Percentiles rank a stretch among this genome's conserved stretches.
Evolutionary conservation across 2,329 filamentous ascomycete genomes (phyloP).

Genomic region (Claviceps digitariae): DNA sequence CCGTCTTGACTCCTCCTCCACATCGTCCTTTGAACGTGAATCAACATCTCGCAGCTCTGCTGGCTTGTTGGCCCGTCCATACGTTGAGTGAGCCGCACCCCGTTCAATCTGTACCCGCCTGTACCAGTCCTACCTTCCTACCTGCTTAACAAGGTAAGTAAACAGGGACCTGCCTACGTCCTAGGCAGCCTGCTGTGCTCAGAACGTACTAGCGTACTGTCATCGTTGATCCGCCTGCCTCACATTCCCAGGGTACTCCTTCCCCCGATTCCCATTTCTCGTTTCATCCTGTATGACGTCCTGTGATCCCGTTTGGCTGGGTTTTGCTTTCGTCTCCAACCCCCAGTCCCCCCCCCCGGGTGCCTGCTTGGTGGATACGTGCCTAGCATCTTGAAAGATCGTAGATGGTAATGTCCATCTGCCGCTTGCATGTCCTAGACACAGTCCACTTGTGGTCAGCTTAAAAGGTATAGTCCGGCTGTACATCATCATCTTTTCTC

Average conservation of each 20-base stretch:
- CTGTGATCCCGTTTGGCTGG: neutral
- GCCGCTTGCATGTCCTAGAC: neutral
- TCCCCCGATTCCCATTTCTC: neutral
- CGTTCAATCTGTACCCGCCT: neutral
- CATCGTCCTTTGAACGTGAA: neutral
- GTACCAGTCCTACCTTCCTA: neutral
- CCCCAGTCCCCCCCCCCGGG: neutral
- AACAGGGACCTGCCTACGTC: no score
- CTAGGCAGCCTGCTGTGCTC: no score
- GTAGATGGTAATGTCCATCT: neutral
- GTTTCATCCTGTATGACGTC: conserved; percentile 1
- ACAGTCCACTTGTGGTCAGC: neutral
- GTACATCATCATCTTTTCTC: neutral
- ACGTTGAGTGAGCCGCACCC: no score
- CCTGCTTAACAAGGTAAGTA: no score
- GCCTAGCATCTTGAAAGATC: neutral
- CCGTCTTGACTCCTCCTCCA: neutral
- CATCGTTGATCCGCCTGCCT: neutral
- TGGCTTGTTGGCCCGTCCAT: neutral
- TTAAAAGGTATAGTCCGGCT: neutral
- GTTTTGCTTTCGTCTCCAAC: neutral
- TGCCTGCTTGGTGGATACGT: conserved; percentile 1
- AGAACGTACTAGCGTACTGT: no score
- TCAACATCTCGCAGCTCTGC: neutral
- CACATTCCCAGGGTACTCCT: neutral